Percentiles rank a stretch among this genome's conserved stretches.
Evolutionary conservation across 768 basidiomycete species (phyloP).

Genomic region (Lentinula aciculospora): DNA sequence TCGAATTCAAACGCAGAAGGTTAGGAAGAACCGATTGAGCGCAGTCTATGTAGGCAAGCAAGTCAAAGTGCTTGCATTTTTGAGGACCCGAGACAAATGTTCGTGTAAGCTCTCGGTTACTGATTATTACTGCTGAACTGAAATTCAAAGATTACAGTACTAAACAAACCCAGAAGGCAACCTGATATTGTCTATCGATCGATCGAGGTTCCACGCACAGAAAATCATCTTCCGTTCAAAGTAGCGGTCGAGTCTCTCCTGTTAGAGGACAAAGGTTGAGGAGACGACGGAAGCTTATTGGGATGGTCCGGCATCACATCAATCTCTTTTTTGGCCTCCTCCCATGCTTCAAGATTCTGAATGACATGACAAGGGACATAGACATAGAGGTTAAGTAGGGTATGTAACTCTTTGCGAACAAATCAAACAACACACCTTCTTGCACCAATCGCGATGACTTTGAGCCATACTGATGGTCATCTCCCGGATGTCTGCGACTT

Average conservation of each 20-base stretch:
- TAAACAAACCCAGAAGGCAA: not conserved
- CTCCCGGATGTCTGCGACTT: conserved; percentile 92
- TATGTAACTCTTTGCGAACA: too few species aligned
- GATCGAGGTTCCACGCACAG: not conserved
- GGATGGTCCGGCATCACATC: conserved; percentile 89
- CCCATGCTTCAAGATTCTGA: conserved; percentile 96
- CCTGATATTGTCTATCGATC: not conserved
- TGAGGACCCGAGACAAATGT: too few species aligned
- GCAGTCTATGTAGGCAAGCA: too few species aligned
- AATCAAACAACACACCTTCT: conserved; percentile 66
- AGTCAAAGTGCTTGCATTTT: too few species aligned
- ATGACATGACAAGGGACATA: conserved; percentile 11
- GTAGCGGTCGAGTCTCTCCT: conserved; percentile 69
- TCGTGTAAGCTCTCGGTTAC: too few species aligned
- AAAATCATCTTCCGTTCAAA: conserved; percentile 51
- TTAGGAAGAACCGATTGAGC: too few species aligned
- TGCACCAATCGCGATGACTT: conserved; percentile 94
- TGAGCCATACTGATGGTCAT: conserved; percentile 89
- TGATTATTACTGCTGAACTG: not conserved
- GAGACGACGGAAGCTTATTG: conserved; percentile 52
- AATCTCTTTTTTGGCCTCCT: conserved; percentile 91
- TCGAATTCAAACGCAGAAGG: too few species aligned
- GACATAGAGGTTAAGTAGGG: too few species aligned
- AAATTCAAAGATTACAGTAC: not conserved
- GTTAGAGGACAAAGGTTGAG: conserved; percentile 28